Evolutionary conservation across 441 rosid species (phyloP), one percentile per base, ranked within the genome.

Genomic region (Populus hybrid): DNA sequence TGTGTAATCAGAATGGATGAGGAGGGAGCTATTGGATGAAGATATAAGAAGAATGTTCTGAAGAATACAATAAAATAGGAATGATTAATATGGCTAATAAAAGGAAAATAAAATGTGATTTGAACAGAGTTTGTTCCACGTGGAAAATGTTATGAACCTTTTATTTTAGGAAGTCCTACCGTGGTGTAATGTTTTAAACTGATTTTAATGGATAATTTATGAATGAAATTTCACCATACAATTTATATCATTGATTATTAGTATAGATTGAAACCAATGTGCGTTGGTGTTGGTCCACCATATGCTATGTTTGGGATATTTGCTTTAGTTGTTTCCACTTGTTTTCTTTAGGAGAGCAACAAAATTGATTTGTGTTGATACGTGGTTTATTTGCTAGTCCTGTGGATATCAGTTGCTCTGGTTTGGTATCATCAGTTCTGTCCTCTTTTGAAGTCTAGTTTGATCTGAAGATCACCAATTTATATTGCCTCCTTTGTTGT

Each of bases 391-490:
- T 16, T 64, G 42, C 31, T 45, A 74, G 61, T 35, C 10, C 33
- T 18, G 11, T 59, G 59, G n/a, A 56, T 38, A 12, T 29, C 23
- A 35, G 11, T 24, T 64, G 33, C 33, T 10, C 63, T 69, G 20
- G 8, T 72, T 65, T 72, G 24, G 31, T 63, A 36, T 69, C 45
- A 14, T 33, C 56, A 45, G 56, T 73, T 38, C 16, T 66, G 36
- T 56, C 71, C 36, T 6, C 38, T 50, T 36, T 68, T 59, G 56
- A 71, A 73, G 29, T 64, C 72, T 67, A 69, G 23, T 56, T 75
- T 68, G 35, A 72, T 77, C 14, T 31, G 64, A n/a, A 73, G 69
- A 73, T 7, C 71, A 63, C 75, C 31, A 28, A 14, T 33, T 61
- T 73, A 21, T 35, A 38, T 42, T 42, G n/a, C 40, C 33, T 40